Evolutionary conservation across 1,284 basidiomycete species (phyloP).

Genomic region (Ceratobasidium sp.): DNA sequence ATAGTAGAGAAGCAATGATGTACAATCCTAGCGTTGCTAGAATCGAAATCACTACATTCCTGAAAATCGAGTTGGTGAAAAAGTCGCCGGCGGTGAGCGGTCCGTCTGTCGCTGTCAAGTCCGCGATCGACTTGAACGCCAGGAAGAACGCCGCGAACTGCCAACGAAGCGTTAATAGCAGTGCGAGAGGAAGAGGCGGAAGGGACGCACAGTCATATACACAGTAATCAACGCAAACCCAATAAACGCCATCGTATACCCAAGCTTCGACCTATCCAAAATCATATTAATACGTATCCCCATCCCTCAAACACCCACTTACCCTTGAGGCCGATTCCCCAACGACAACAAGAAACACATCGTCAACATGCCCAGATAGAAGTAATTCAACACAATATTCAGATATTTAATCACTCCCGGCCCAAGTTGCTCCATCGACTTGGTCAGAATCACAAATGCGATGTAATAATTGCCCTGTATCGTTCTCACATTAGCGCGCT

Average conservation of each 20-base stretch:
- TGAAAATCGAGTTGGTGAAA: slow-evolving; percentile 83
- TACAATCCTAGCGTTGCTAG: slow-evolving; percentile 90
- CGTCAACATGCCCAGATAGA: slow-evolving; percentile 88
- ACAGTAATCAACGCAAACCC: slow-evolving; percentile 90
- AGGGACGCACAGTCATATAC: slow-evolving; percentile 86
- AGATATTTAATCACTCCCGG: slow-evolving; percentile 73
- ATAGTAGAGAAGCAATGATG: slow-evolving; percentile 81
- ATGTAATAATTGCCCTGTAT: slow-evolving; percentile 95
- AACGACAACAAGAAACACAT: slow-evolving; percentile 92
- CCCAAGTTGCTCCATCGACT: slow-evolving; percentile 74
- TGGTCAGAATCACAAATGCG: slow-evolving; percentile 82
- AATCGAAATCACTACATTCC: slow-evolving; percentile 87
- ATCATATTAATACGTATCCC: not conserved
- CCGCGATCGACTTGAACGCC: slow-evolving; percentile 81
- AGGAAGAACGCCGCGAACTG: slow-evolving; percentile 84
- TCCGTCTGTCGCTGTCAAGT: slow-evolving; percentile 62
- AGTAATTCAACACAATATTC: slow-evolving; percentile 86
- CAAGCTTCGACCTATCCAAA: slow-evolving; percentile 69
- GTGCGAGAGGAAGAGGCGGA: not conserved
- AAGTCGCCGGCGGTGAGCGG: slow-evolving; percentile 68
- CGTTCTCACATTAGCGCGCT: no score
- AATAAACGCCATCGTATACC: slow-evolving; percentile 83
- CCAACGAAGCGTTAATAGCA: not conserved
- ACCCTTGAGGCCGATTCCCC: slow-evolving; percentile 93
- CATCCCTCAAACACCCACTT: slow-evolving; percentile 47